Evolutionary conservation across 2,329 filamentous ascomycete species (phyloP).

Genomic region (Aphanocladium album): DNA sequence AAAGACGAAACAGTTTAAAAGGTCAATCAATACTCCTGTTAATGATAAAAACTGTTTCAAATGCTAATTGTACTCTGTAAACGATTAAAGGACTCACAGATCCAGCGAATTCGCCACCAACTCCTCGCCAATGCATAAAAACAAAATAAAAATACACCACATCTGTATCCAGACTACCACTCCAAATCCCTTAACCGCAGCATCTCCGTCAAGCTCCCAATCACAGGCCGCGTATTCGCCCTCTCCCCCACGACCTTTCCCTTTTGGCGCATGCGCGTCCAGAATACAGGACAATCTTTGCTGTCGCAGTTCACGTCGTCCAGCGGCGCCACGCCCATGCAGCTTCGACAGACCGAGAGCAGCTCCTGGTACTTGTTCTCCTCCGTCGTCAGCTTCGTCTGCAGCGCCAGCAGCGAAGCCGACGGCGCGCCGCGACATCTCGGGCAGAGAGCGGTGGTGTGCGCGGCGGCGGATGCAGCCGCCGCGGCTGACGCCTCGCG

Average conservation of each 20-base stretch:
- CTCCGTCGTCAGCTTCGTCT: constrained; percentile 54
- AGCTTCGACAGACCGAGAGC: constrained; percentile 70
- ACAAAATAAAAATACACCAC: background rate
- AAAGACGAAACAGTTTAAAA: too few relatives aligned
- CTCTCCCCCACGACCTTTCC: constrained; percentile 41
- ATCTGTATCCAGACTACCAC: constrained; percentile 24
- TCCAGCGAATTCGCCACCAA: too few relatives aligned
- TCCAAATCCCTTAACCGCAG: constrained; percentile 26
- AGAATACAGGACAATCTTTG: constrained; percentile 90
- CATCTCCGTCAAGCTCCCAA: constrained; percentile 26
- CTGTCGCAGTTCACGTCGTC: constrained; percentile 86
- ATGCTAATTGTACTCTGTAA: too few relatives aligned
- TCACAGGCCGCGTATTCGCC: constrained; percentile 26
- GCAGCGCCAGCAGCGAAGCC: constrained; percentile 59
- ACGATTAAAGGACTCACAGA: too few relatives aligned
- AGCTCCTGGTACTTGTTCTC: constrained; percentile 63
- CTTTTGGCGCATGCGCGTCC: constrained; percentile 63
- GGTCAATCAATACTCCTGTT: too few relatives aligned
- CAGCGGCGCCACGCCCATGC: constrained; percentile 64
- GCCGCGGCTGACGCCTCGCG: constrained; percentile 15
- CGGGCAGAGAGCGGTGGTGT: constrained; percentile 46
- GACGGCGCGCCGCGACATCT: constrained; percentile 51
- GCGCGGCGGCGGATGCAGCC: constrained; percentile 13
- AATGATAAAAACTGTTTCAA: too few relatives aligned
- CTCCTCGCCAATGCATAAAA: background rate